These are phyloP conservation scores for Dissophora globulifera DNA, from an alignment of 192 early-diverging fungal genomes.

Conservation along the genomic window DNA sequence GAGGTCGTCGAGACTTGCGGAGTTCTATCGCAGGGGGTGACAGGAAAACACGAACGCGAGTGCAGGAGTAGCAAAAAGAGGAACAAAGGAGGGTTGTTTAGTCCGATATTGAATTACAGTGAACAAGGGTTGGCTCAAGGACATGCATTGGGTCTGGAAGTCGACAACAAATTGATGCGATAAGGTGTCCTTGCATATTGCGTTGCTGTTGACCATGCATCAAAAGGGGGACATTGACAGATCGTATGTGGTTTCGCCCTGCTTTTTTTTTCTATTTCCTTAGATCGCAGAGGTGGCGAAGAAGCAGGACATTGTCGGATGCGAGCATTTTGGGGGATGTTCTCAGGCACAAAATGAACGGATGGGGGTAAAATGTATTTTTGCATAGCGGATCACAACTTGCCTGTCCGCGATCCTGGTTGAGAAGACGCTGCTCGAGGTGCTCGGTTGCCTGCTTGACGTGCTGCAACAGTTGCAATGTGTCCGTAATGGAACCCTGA, in stretches of 20 bases:
- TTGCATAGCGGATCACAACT: conserved; percentile 1
- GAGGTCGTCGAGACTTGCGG: conserved; percentile 13
- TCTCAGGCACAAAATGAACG: neutral
- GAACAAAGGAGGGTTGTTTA: neutral
- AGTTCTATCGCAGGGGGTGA: conserved; percentile 14
- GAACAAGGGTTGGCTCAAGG: neutral
- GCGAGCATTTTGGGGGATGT: neutral
- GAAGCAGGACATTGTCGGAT: neutral
- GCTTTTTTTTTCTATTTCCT: neutral
- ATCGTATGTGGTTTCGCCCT: conserved; percentile 7
- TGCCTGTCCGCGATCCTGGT: conserved; percentile 19
- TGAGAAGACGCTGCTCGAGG: conserved; percentile 14
- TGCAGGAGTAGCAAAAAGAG: neutral
- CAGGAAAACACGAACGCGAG: neutral
- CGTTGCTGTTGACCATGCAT: neutral
- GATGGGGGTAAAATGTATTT: neutral
- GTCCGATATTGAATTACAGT: neutral
- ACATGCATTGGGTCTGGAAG: too few species aligned
- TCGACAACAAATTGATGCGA: too few species aligned
- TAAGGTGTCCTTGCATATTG: too few species aligned
- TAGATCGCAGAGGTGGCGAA: neutral
- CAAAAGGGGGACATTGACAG: neutral
- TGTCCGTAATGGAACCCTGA: conserved; percentile 21
- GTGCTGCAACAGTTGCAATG: conserved; percentile 22
- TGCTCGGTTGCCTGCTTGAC: conserved; percentile 15